Evolutionary conservation across 495 filamentous ascomycete genomes (phyloP).

Genomic region (Lepidopterella palustris): DNA sequence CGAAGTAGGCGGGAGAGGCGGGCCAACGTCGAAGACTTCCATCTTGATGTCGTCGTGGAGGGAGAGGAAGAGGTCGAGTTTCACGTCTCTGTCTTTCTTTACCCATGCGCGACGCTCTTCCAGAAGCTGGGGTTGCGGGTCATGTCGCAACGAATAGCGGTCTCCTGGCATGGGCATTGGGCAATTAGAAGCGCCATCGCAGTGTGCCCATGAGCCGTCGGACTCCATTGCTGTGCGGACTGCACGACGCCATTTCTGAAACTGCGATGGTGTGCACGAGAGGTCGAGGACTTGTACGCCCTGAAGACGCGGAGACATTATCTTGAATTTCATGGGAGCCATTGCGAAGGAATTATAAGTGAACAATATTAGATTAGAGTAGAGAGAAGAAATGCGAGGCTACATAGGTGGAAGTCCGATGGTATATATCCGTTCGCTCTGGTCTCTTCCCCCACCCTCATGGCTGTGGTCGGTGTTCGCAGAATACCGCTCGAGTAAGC

Average conservation of each 20-base stretch:
- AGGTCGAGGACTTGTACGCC: conserved; percentile 16
- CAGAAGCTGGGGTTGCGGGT: conserved; percentile 21
- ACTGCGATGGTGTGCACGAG: conserved; percentile 21
- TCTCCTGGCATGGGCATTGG: conserved; percentile 27
- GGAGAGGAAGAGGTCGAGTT: conserved; percentile 26
- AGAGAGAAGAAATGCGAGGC: not conserved
- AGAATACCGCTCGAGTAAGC: not conserved
- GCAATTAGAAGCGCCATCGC: conserved; percentile 13
- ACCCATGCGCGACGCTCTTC: conserved; percentile 25
- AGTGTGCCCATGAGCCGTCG: conserved; percentile 21
- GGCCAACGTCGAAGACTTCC: conserved; percentile 25
- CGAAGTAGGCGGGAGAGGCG: conserved; percentile 20
- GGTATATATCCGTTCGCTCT: not conserved
- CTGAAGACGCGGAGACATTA: conserved; percentile 24
- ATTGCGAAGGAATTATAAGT: not conserved
- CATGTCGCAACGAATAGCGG: not conserved
- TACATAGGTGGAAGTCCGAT: not conserved
- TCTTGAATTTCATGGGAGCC: not conserved
- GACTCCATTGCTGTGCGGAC: conserved; percentile 17
- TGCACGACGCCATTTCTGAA: conserved; percentile 16
- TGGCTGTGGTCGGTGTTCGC: not conserved
- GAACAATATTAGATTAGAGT: not conserved
- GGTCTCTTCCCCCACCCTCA: no score
- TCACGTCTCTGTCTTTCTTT: conserved; percentile 26
- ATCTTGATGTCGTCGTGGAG: conserved; percentile 27